Evolutionary conservation across 2,329 filamentous ascomycete species (phyloP).

Genomic region (Botrytis elliptica): DNA sequence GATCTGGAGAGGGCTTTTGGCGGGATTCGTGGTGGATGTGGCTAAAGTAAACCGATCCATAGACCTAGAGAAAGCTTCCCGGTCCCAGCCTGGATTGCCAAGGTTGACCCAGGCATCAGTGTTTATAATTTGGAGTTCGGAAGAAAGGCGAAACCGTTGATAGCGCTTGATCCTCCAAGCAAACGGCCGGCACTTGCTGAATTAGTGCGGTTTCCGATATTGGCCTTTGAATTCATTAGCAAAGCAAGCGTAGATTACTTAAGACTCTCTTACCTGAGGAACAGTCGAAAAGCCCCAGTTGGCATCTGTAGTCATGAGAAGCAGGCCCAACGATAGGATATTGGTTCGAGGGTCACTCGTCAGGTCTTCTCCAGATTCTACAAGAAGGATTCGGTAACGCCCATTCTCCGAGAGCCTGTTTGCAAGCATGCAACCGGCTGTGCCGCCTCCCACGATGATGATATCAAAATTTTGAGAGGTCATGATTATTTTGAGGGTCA

Average conservation of each 20-base stretch:
- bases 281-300: conserved; percentile 22
- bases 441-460: conserved; percentile 13
- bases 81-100: conserved; percentile 24
- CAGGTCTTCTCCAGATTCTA: conserved; percentile 44
- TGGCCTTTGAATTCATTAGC: neutral
- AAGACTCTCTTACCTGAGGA: conserved; percentile 13
- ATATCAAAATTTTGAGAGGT: conserved; percentile 1
- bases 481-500: neutral
- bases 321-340: conserved; percentile 30
- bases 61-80: conserved; percentile 27
- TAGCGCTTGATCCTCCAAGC: conserved; percentile 40
- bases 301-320: conserved; percentile 14
- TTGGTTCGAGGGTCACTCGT: conserved; percentile 40
- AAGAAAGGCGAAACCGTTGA: conserved; percentile 40
- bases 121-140: conserved; percentile 27
- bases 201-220: conserved; percentile 12
- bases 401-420: conserved; percentile 43
- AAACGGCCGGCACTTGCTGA: conserved; percentile 36
- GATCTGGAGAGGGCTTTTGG: conserved; percentile 13
- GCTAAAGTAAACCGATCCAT: conserved; percentile 8
- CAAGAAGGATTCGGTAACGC: conserved; percentile 40
- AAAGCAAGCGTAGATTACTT: conserved; percentile 1
- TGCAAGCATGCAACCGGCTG: conserved; percentile 38
- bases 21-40: neutral
- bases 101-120: conserved; percentile 42